Percentiles rank a stretch among this genome's conserved stretches.
These are phyloP conservation scores for Oldenlandia corymbosa DNA, from an alignment of 257 asterid genomes.

Conservation along the genomic window DNA sequence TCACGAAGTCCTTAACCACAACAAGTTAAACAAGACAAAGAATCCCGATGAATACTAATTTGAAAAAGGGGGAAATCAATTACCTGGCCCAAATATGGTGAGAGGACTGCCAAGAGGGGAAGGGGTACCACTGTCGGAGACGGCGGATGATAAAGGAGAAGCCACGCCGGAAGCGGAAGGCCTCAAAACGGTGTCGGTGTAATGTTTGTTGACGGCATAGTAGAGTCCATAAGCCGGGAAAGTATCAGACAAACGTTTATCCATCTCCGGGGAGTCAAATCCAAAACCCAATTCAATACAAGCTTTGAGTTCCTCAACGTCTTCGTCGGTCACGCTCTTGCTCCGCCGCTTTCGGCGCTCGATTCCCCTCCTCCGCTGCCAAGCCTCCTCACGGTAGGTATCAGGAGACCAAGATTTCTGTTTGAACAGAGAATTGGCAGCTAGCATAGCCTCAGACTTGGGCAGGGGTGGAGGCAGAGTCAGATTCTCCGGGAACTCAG, in stretches of 20 bases:
- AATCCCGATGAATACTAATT: background rate
- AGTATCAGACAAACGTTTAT: constrained; percentile 57
- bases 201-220: constrained; percentile 51
- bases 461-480: constrained; percentile 3
- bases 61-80: background rate
- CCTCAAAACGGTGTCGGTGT: constrained; percentile 34
- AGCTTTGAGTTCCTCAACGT: constrained; percentile 68
- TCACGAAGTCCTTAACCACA: no score
- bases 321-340: constrained; percentile 74
- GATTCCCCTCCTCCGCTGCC: constrained; percentile 53
- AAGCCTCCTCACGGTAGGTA: constrained; percentile 56
- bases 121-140: constrained; percentile 37
- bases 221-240: constrained; percentile 70
- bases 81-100: constrained; percentile 53
- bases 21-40: background rate
- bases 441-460: constrained; percentile 9
- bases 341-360: constrained; percentile 36
- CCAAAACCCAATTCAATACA: constrained; percentile 75
- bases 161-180: constrained; percentile 18
- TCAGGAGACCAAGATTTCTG: constrained; percentile 76
- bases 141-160: constrained; percentile 25
- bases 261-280: constrained; percentile 66
- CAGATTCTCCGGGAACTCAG: background rate
- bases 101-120: constrained; percentile 54
- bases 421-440: constrained; percentile 34